phyloP scores from a whole-genome alignment of 2,329 filamentous ascomycete species.

The Apiospora pterosperma region DNA sequence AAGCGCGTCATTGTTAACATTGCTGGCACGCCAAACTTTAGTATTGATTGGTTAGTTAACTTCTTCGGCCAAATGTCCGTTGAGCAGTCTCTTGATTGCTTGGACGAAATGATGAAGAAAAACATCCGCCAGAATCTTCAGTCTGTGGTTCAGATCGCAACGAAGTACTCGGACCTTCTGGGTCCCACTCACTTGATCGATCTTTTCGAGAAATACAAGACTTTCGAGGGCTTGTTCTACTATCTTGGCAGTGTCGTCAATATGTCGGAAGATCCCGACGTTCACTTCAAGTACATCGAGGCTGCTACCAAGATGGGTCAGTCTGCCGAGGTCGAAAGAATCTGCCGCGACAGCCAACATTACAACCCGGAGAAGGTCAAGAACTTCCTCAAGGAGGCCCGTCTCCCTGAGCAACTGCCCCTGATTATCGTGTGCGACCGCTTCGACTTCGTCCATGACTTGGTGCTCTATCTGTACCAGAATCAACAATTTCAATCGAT shows the following conservation, averaged over 20 bases:
- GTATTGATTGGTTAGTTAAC: conserved; percentile 83
- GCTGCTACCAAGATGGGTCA: conserved; percentile 92
- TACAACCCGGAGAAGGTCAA: conserved; percentile 96
- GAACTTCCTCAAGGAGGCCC: conserved; percentile 98
- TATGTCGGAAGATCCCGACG: conserved; percentile 88
- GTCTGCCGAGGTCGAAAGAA: conserved; percentile 92
- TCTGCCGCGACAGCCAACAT: conserved; percentile 88
- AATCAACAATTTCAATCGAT: conserved; percentile 99
- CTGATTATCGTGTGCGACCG: conserved; percentile 98
- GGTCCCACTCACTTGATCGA: conserved; percentile 86
- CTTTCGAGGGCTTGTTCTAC: conserved; percentile 94
- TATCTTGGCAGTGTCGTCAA: conserved; percentile 98
- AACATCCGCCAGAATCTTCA: conserved; percentile 98
- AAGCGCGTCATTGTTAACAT: conserved; percentile 89
- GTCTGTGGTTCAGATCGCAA: conserved; percentile 90
- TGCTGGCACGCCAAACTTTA: conserved; percentile 78
- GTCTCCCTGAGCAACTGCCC: conserved; percentile 85
- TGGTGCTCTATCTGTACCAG: conserved; percentile 96
- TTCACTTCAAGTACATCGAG: conserved; percentile 99
- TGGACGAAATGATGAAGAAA: conserved; percentile 92
- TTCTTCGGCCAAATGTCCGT: conserved; percentile 95
- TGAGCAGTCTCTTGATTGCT: conserved; percentile 88
- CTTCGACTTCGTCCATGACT: conserved; percentile 98
- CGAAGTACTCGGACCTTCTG: conserved; percentile 95
- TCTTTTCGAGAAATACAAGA: conserved; percentile 96